Percentiles rank a stretch among this genome's conserved stretches.
phyloP scores from a whole-genome alignment of 164 flowering plant genomes.

The Magnolia changhungtana region DNA sequence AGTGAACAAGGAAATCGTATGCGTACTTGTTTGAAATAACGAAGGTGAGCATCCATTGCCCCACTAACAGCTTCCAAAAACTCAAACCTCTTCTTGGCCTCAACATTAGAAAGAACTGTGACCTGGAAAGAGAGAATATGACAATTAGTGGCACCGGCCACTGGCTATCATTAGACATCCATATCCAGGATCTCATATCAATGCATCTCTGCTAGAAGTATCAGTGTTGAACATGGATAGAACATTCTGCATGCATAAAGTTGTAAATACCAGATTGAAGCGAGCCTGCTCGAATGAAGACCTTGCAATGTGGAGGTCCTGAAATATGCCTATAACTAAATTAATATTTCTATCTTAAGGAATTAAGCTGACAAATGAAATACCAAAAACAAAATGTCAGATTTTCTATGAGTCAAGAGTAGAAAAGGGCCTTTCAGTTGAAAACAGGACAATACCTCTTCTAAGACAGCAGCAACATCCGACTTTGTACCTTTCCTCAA shows the following conservation, averaged over 20 bases:
- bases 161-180: not conserved
- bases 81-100: conserved; percentile 93
- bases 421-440: not conserved
- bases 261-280: conserved; percentile 66
- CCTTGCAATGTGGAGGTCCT: conserved; percentile 94
- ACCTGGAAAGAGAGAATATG: conserved; percentile 39
- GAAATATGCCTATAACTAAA: conserved; percentile 46
- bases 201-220: conserved; percentile 1
- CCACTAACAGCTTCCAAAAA: conserved; percentile 97
- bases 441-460: conserved; percentile 47
- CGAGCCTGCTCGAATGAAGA: conserved; percentile 95
- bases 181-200: not conserved
- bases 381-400: conserved; percentile 11
- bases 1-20: not conserved
- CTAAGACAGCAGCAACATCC: conserved; percentile 49
- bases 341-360: conserved; percentile 23
- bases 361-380: conserved; percentile 10
- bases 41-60: conserved; percentile 97
- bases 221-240: not conserved
- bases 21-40: conserved; percentile 86
- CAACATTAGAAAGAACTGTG: conserved; percentile 82
- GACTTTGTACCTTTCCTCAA: conserved; percentile 56
- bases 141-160: not conserved
- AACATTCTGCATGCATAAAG: not conserved
- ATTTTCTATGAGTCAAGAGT: conserved; percentile 6